phyloP scores from a whole-genome alignment of 345 rosid genomes.

The Limnanthes douglasii region DNA sequence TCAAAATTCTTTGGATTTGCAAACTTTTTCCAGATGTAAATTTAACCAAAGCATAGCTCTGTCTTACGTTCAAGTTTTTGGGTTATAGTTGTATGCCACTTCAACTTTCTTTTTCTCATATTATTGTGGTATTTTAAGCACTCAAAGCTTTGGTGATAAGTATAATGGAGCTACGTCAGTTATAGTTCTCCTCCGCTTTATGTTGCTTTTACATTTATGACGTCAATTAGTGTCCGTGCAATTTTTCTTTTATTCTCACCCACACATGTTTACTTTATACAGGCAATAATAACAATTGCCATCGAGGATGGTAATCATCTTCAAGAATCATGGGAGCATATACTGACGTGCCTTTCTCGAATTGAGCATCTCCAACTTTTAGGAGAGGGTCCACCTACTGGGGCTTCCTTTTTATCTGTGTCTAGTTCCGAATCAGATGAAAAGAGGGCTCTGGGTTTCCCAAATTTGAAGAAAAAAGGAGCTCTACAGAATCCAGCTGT shows the following conservation, averaged over 20 bases:
- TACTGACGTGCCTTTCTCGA: constrained; percentile 87
- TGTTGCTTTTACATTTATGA: too few relatives aligned
- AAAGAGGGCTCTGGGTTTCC: constrained; percentile 40
- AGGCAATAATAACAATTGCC: constrained; percentile 88
- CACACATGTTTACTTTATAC: constrained; percentile 15
- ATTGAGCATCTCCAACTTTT: constrained; percentile 87
- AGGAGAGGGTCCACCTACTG: constrained; percentile 95
- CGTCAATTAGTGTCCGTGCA: too few relatives aligned
- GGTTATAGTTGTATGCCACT: neutral
- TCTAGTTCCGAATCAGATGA: constrained; percentile 62
- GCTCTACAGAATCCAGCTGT: constrained; percentile 82
- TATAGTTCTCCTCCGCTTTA: too few relatives aligned
- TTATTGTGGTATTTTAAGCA: too few relatives aligned
- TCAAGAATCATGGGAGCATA: constrained; percentile 96
- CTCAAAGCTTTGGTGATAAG: too few relatives aligned
- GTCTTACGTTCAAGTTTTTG: neutral
- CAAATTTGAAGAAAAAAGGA: constrained; percentile 77
- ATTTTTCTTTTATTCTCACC: too few relatives aligned
- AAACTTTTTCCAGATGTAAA: too few relatives aligned
- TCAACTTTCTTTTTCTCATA: too few relatives aligned
- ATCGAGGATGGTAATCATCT: constrained; percentile 93
- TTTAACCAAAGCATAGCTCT: too few relatives aligned
- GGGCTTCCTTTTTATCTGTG: constrained; percentile 64
- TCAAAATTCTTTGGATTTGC: too few relatives aligned
- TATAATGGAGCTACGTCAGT: too few relatives aligned